Evolutionary conservation across 352 stramenopile species (phyloP), one percentile per base, ranked within the genome.

Genomic region (Pythium scleroteichum): DNA sequence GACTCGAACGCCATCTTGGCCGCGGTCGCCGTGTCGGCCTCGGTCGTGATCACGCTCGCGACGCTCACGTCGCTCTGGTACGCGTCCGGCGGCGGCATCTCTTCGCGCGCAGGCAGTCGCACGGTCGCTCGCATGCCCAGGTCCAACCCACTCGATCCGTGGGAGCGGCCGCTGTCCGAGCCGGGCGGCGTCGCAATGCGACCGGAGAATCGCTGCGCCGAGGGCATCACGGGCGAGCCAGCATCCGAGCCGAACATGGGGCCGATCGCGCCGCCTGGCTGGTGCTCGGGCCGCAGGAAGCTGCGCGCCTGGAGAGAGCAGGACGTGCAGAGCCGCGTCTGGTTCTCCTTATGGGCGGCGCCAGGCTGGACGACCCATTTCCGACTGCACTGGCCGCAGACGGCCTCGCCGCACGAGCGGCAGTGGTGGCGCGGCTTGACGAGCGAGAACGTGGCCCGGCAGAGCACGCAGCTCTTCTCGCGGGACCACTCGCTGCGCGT

Each of bases 331-430:
- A 94, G 68, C 44, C 85, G 78, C 10, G 83, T 85, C n/a, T 87
- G 77, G 78, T 78, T 52, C 83, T 80, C 44, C 69, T 65, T 78
- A 53, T 73, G 48, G 49, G 41, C 16, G 4, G 76, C 68, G 9
- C 82, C 82, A 16, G 82, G 83, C 55, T 90, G 83, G 27, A 94
- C 74, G 41, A 82, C 76, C 85, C 85, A 94, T 62, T 89, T 87
- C 27, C 83, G 79, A 63, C 81, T 92, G 62, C 85, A 94, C 64
- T 92, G 78, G 14, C 83, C 78, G 24, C 85, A 94, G 62, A 94
- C 83, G 35, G 84, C 78, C 58, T 92, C 85, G 5, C 82, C 85
- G 38, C 85, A 94, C n/a, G 83, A 75, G 17, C 85, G 81, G 50
- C 85, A 94, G 68, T 94, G 82, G 60, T 94, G 85, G 54, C 80